Conservation (phyloP, 2,329 filamentous ascomycete genomes). For the Fonsecaea nubica region DNA sequence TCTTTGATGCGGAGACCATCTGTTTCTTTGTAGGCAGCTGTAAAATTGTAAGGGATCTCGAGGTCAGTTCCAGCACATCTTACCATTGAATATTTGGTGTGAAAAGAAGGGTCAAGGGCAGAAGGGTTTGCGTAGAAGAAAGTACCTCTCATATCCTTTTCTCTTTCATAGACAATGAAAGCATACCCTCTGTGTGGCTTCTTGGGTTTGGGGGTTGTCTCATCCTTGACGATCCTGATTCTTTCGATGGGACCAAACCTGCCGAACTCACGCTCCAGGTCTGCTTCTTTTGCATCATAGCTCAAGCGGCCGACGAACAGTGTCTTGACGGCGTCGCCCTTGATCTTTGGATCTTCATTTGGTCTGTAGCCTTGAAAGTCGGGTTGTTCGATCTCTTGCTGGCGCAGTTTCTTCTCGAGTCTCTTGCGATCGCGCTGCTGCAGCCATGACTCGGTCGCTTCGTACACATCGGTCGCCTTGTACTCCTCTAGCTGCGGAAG, state of each 20-base stretch:
- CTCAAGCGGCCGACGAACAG: slow-evolving; percentile 88
- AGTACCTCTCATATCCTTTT: slow-evolving; percentile 99
- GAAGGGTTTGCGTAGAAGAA: slow-evolving; percentile 47
- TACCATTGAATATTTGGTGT: slow-evolving; percentile 32
- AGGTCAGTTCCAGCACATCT: slow-evolving; percentile 47
- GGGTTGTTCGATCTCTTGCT: slow-evolving; percentile 67
- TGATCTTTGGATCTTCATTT: slow-evolving; percentile 81
- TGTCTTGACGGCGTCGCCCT: slow-evolving; percentile 93
- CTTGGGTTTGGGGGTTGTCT: slow-evolving; percentile 77
- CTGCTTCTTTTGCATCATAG: slow-evolving; percentile 86
- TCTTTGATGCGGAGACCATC: slow-evolving; percentile 94
- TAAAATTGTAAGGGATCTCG: slow-evolving; percentile 51
- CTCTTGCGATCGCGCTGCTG: slow-evolving; percentile 84
- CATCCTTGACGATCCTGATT: slow-evolving; percentile 85
- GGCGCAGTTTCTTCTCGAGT: slow-evolving; percentile 74
- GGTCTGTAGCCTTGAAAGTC: slow-evolving; percentile 75
- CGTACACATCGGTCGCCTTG: slow-evolving; percentile 76
- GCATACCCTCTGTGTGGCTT: slow-evolving; percentile 89
- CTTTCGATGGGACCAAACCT: slow-evolving; percentile 93
- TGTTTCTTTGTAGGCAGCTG: slow-evolving; percentile 87
- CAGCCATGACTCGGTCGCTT: slow-evolving; percentile 90
- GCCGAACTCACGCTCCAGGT: slow-evolving; percentile 91
- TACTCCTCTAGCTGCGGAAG: slow-evolving; percentile 77
- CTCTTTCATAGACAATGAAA: slow-evolving; percentile 95
- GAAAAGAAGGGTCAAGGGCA: slow-evolving; percentile 38